Conservation (phyloP, 2,329 filamentous ascomycete species). For the Neophaeococcomyces mojaviensis region DNA sequence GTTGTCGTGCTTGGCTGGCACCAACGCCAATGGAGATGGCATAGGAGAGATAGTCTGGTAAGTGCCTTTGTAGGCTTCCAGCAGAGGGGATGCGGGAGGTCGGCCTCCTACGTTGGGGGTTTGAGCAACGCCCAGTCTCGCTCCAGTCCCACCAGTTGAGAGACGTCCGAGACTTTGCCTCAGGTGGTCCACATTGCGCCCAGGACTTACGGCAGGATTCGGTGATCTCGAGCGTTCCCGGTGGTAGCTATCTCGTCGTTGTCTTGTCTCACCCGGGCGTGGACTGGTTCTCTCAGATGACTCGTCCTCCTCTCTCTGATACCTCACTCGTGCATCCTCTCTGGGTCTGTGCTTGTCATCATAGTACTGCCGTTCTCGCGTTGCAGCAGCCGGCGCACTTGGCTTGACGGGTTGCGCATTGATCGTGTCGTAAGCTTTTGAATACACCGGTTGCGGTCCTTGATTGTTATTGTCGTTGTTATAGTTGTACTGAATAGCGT, state of each 20-base stretch:
- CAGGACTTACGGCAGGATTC: constrained; percentile 13
- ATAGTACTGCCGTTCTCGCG: constrained; percentile 8
- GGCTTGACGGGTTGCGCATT: constrained; percentile 12
- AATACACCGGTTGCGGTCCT: constrained; percentile 11
- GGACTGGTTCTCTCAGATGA: constrained; percentile 14
- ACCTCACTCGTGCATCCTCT: constrained; percentile 13
- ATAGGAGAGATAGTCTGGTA: constrained; percentile 93
- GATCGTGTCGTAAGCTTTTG: constrained; percentile 11
- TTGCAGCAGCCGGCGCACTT: constrained; percentile 6
- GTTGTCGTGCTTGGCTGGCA: constrained; percentile 49
- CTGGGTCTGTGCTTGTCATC: constrained; percentile 14
- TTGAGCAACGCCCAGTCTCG: constrained; percentile 30
- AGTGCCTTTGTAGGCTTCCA: constrained; percentile 87
- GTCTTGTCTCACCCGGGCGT: constrained; percentile 29
- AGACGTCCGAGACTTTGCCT: constrained; percentile 22
- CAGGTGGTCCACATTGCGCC: constrained; percentile 13
- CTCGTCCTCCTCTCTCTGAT: constrained; percentile 14
- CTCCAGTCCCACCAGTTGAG: constrained; percentile 22
- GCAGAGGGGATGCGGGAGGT: constrained; percentile 71
- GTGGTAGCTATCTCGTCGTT: constrained; percentile 16
- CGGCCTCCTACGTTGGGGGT: constrained; percentile 31
- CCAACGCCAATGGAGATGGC: constrained; percentile 67
- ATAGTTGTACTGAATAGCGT: constrained; percentile 31
- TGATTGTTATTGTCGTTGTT: constrained; percentile 20
- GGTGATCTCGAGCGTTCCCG: constrained; percentile 21